These are phyloP conservation scores for Metschnikowia peoriensis DNA, from an alignment of 805 yeast species.

Conservation along the genomic window DNA sequence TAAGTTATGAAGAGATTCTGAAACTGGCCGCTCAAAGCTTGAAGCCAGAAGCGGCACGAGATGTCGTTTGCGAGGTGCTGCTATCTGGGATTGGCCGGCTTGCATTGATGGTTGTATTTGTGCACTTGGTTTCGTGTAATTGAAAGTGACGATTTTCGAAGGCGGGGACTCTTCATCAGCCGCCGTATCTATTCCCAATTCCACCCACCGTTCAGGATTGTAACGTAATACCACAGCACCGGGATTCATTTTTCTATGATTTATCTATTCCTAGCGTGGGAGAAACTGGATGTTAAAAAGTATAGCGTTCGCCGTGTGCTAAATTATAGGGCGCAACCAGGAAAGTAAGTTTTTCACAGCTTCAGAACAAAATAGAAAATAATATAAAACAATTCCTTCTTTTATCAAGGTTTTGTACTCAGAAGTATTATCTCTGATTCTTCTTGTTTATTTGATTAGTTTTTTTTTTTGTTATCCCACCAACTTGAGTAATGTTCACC, in stretches of 20 bases:
- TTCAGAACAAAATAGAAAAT: not conserved
- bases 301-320: too few species aligned
- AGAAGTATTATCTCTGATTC: not conserved
- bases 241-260: conserved; percentile 11
- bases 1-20: conserved; percentile 14
- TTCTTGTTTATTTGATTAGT: too few species aligned
- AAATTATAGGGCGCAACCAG: too few species aligned
- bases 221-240: conserved; percentile 15
- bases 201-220: conserved; percentile 17
- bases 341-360: not conserved
- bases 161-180: conserved; percentile 3
- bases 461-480: too few species aligned
- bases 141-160: conserved; percentile 10
- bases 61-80: conserved; percentile 7
- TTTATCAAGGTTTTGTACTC: too few species aligned
- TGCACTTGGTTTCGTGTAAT: conserved; percentile 1
- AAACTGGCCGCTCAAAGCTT: conserved; percentile 13
- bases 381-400: too few species aligned
- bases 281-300: too few species aligned
- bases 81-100: not conserved
- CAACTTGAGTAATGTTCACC: too few species aligned
- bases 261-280: not conserved
- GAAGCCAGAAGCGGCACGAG: conserved; percentile 7
- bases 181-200: conserved; percentile 8
- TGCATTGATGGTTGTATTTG: too few species aligned